A percentile compares a stretch with the other conserved stretches of the same genome.
phyloP scores from a whole-genome alignment of 306 rosid species.

The Nissolia schottii region DNA sequence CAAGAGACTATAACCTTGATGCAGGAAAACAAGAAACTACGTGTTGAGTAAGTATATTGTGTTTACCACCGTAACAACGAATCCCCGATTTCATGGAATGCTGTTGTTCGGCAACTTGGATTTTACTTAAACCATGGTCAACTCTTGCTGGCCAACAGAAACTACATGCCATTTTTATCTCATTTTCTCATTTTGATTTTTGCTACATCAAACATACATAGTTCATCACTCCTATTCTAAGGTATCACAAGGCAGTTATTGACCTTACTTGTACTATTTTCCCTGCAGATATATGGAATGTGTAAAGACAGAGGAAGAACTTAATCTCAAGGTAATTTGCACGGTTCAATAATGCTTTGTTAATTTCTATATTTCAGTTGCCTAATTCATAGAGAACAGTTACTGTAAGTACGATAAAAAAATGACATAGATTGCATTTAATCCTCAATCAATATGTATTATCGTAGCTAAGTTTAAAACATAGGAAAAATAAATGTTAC shows the following conservation, averaged over 20 bases:
- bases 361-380: slow-evolving; percentile 8
- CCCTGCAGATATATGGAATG: slow-evolving; percentile 58
- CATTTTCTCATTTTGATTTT: neutral
- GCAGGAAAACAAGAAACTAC: slow-evolving; percentile 58
- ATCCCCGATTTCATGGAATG: neutral
- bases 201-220: neutral
- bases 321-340: slow-evolving; percentile 56
- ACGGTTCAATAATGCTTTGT: slow-evolving; percentile 9
- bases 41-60: slow-evolving; percentile 51
- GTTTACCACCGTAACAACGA: neutral
- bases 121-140: neutral
- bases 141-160: neutral
- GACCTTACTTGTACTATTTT: slow-evolving; percentile 2
- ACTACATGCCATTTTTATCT: neutral
- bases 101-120: slow-evolving; percentile 1
- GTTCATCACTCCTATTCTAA: neutral
- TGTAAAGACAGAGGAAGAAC: slow-evolving; percentile 47
- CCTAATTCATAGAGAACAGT: neutral
- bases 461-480: no score
- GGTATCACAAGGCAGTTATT: slow-evolving; percentile 1
- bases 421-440: no score
- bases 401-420: no score
- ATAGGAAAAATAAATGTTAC: no score
- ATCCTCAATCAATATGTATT: no score
- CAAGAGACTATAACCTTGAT: slow-evolving; percentile 44